Evolutionary conservation across 305 asterid species (phyloP), one percentile per base, ranked within the genome.

Genomic region (Fraxinus platypoda): DNA sequence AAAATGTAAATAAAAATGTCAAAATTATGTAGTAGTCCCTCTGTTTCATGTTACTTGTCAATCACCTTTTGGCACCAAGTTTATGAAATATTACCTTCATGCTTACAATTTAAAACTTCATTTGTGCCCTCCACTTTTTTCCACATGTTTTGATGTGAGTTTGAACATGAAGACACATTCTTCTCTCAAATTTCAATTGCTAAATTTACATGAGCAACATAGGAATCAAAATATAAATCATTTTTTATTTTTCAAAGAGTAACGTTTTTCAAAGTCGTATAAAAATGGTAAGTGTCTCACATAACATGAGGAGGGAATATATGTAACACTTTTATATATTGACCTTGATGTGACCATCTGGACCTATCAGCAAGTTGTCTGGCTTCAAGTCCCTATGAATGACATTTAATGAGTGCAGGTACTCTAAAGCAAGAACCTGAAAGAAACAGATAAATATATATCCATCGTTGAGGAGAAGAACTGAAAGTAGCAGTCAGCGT

Each of bases 311-410:
- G 77, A 74, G 31, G 15, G 76, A 64, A 82, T 81, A 81, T 12
- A 74, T 30, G 78, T 73, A 77, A 81, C 59, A 83, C 74, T 81
- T 85, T 52, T 46, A 81, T 80, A 78, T 84, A 85, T 84, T 82
- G 91, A 97, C 99, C 99, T 97, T 97, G 93, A 97, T 93, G 90
- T 94, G 99, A 83, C 99, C 99, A 86, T 95, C 96, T 80, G 98
- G 96, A 87, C 98, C 98, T 76, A 97, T 94, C 90, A 97, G 88
- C 85, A 97, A 89, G 88, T 97, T 97, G 91, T 97, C 99, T 81
- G 99, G 99, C 91, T 97, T 97, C 89, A 97, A 89, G 85, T 97
- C 99, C 88, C 99, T 88, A 83, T 97, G 99, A 90, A 94, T 90
- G 86, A 94, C 95, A 87, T 91, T 91, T 82, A 92, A 88, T 54